phyloP scores from a whole-genome alignment of 2,329 filamentous ascomycete genomes.

The Raffaelea arxii region DNA sequence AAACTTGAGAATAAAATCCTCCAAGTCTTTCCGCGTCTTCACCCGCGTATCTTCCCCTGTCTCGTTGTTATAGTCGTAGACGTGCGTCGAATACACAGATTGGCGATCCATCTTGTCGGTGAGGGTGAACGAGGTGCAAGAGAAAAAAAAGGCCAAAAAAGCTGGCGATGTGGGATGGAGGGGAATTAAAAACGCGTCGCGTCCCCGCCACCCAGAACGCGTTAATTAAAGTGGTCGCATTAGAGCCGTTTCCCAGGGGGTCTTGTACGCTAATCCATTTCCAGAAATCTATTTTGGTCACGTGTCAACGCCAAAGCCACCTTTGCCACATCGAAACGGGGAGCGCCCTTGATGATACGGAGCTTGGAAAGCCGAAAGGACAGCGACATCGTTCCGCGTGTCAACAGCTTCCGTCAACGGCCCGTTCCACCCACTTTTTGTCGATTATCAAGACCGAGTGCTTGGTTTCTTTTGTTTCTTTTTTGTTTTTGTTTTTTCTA shows the following conservation, averaged over 20 bases:
- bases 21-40: slow-evolving; percentile 68
- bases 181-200: slow-evolving; percentile 13
- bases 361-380: no score
- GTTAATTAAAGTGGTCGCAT: slow-evolving; percentile 16
- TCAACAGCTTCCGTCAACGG: no score
- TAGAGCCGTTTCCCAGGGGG: background rate
- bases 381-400: no score
- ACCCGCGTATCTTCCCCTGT: slow-evolving; percentile 59
- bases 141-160: slow-evolving; percentile 2
- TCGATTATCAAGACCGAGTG: no score
- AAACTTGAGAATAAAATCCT: slow-evolving; percentile 89
- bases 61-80: slow-evolving; percentile 60
- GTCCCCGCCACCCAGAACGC: slow-evolving; percentile 9
- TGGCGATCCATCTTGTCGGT: slow-evolving; percentile 65
- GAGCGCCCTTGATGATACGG: no score
- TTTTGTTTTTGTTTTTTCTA: no score
- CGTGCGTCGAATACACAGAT: slow-evolving; percentile 75
- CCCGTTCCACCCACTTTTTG: no score
- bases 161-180: slow-evolving; percentile 2
- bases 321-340: no score
- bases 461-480: no score
- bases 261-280: background rate
- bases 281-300: background rate
- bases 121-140: background rate
- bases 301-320: no score